Percentiles rank a stretch among this genome's conserved stretches.
phyloP scores from a whole-genome alignment of 106 monocot genomes.

The Phalaenopsis aphrodite region DNA sequence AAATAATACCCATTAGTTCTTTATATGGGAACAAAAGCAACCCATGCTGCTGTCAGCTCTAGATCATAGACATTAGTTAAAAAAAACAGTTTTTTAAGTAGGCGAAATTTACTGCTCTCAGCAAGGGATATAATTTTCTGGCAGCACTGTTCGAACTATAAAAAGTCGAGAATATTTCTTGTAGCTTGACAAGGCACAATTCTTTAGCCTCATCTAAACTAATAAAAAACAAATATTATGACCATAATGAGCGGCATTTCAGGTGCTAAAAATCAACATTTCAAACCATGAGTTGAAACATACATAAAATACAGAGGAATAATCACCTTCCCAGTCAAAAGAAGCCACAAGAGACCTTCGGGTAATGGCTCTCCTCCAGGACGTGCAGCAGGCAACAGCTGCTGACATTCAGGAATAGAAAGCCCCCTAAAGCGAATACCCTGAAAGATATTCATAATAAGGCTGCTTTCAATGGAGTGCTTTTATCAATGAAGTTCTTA shows the following conservation, averaged over 20 bases:
- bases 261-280: background rate
- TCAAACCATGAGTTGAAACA: background rate
- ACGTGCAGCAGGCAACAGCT: conserved; percentile 66
- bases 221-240: background rate
- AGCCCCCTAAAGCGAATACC: conserved; percentile 96
- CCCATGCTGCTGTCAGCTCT: background rate
- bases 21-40: background rate
- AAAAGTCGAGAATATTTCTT: background rate
- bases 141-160: background rate
- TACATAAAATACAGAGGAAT: background rate
- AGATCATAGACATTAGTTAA: background rate
- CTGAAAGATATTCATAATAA: conserved; percentile 28
- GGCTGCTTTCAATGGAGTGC: background rate
- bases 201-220: background rate
- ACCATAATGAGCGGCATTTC: background rate
- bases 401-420: conserved; percentile 98
- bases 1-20: no score
- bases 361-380: conserved; percentile 85
- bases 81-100: background rate
- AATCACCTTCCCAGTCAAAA: conserved; percentile 93
- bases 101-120: background rate
- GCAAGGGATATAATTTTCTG: background rate
- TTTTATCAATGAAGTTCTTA: background rate
- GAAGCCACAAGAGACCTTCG: conserved; percentile 97
- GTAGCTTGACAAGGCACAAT: background rate